Evolutionary conservation across 2,329 filamentous ascomycete species (phyloP), one percentile per base, ranked within the genome.

Genomic region (Capronia coronata): DNA sequence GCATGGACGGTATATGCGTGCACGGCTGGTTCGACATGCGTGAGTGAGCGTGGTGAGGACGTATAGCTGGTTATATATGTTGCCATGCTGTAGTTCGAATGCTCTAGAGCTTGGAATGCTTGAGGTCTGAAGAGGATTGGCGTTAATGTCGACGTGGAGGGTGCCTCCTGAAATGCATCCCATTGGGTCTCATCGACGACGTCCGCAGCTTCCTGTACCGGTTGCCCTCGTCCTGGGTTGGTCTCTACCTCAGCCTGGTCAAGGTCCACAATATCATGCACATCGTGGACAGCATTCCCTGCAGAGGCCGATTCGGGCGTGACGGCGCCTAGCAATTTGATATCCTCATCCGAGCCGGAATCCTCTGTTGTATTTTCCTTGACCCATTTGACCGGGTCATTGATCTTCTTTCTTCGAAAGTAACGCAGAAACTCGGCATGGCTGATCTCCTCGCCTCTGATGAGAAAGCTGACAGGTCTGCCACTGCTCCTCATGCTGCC

Each of bases 401-500:
- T 29, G 42, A 53, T 49, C 25, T 46, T 40, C 37, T 46, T 53
- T 9, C 50, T 46, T 9, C 37, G 40, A 22, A 53, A 53, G 25
- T 53, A 53, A 3, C 50, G 50, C 34, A 30, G n/a, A 13, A 53
- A 29, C 23, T 53, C 50, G 8, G 11, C 35, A 39, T 49, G 41
- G 27, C 25, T 21, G 11, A 53, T 43, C 13, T 32, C 10, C 21
- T 47, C 40, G n/a, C 50, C 50, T 19, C 46, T 46, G 37, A 53
- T 49, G 7, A 22, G 14, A 37, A 53, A 49, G 23, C 42, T 41
- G 14, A 21, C 8, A 5, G 35, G 35, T 38, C 8, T 38, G 7
- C 25, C 32, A 32, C 13, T 22, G 39, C 16, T 10, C n/a, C 18
- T 8, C 11, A 16, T 30, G 21, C 18, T 14, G 14, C 5, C 16